Conservation (phyloP, 163 green algal genomes). For the Scenedesmus sp. region DNA sequence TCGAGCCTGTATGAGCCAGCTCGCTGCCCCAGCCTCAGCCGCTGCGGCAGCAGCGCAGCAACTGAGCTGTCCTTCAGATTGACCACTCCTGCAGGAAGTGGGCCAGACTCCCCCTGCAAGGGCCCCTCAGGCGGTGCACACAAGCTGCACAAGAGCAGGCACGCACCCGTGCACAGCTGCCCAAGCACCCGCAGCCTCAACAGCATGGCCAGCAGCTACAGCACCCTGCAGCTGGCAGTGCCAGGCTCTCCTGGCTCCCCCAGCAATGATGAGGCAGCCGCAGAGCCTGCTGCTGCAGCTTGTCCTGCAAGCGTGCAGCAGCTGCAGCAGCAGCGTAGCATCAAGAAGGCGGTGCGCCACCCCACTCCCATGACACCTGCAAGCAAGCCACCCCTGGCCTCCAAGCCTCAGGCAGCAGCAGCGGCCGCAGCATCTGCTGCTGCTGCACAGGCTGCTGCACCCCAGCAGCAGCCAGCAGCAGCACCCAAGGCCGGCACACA, state of each 20-base stretch:
- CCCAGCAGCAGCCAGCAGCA: slow-evolving; percentile 8
- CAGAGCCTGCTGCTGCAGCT: not conserved
- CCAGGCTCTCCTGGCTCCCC: slow-evolving; percentile 1
- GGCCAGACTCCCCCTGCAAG: not conserved
- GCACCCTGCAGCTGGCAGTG: slow-evolving; percentile 29
- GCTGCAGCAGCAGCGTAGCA: slow-evolving; percentile 40
- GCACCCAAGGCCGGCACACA: not conserved
- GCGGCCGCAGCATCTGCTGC: not conserved
- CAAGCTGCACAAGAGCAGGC: slow-evolving; percentile 13
- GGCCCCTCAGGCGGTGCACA: not conserved
- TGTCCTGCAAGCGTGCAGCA: not conserved
- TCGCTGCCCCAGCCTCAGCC: not conserved
- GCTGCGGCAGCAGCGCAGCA: slow-evolving; percentile 13
- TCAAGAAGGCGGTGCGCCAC: slow-evolving; percentile 52
- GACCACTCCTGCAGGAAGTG: not conserved
- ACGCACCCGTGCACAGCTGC: slow-evolving; percentile 32
- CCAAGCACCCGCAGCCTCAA: slow-evolving; percentile 45
- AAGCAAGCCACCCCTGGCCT: slow-evolving; percentile 36
- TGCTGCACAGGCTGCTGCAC: not conserved
- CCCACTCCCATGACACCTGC: slow-evolving; percentile 1
- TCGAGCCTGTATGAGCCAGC: slow-evolving; percentile 15
- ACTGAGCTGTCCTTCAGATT: not conserved
- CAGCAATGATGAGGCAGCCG: slow-evolving; percentile 17
- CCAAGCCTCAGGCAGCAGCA: slow-evolving; percentile 21
- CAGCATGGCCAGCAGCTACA: slow-evolving; percentile 47